phyloP scores from a whole-genome alignment of 2,329 filamentous ascomycete genomes.

The Claviceps monticola region DNA sequence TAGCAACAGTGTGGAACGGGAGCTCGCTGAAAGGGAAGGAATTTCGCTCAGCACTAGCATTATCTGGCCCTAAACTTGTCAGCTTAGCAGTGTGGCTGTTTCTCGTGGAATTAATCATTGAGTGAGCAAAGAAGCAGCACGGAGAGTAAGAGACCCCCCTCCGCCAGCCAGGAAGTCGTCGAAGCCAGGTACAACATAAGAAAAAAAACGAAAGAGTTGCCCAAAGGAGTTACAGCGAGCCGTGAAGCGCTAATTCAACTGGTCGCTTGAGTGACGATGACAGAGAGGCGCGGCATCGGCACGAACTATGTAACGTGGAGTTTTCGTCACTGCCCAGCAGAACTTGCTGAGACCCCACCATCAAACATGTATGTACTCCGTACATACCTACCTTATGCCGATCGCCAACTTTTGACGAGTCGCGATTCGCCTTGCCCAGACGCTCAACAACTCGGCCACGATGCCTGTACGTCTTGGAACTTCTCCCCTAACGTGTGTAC shows the following conservation, averaged over 20 bases:
- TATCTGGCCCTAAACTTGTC: background rate
- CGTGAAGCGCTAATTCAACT: background rate
- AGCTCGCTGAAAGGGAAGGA: background rate
- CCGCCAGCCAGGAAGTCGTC: background rate
- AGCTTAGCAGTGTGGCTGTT: background rate
- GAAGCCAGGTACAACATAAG: too few species aligned
- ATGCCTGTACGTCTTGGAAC: slow-evolving; percentile 1
- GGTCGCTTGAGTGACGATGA: too few species aligned
- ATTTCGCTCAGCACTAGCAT: background rate
- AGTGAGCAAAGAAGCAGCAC: background rate
- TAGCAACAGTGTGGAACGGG: background rate
- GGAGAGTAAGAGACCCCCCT: background rate
- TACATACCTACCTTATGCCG: background rate
- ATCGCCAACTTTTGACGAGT: background rate
- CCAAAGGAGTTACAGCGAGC: background rate
- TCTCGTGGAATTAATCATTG: background rate
- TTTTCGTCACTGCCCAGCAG: background rate
- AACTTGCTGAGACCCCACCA: background rate
- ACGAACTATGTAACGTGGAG: background rate
- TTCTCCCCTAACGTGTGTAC: background rate
- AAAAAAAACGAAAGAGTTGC: background rate
- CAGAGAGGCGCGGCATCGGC: background rate
- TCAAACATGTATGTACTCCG: too few species aligned
- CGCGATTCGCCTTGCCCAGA: background rate
- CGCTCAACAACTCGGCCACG: background rate